phyloP scores from a whole-genome alignment of 495 filamentous ascomycete genomes.

The Hapsidospora chrysogenum region DNA sequence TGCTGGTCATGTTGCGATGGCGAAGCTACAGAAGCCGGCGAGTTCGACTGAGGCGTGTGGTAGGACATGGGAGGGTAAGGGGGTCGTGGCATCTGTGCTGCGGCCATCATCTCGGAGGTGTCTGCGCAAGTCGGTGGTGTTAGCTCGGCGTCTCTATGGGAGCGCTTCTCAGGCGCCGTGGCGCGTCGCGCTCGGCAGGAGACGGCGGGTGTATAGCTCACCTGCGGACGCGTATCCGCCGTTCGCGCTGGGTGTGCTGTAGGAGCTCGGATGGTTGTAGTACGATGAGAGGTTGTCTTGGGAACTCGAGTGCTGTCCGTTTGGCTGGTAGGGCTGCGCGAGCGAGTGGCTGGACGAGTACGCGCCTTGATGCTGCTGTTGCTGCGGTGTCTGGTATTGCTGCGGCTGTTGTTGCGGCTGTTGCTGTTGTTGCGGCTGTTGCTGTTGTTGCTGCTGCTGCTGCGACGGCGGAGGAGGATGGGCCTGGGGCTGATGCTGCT shows the following conservation, averaged over 20 bases:
- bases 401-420: constrained; percentile 39
- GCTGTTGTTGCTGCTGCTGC: constrained; percentile 44
- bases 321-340: constrained; percentile 19
- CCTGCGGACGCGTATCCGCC: constrained; percentile 66
- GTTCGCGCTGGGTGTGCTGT: constrained; percentile 53
- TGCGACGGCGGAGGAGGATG: constrained; percentile 35
- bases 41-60: constrained; percentile 90
- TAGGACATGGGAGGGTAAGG: constrained; percentile 80
- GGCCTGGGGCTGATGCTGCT: constrained; percentile 45
- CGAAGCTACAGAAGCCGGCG: constrained; percentile 88
- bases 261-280: constrained; percentile 56
- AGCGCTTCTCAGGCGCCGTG: constrained; percentile 4
- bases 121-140: constrained; percentile 31
- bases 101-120: constrained; percentile 83
- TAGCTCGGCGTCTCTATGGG: not conserved
- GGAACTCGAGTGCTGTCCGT: constrained; percentile 32
- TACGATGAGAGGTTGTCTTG: constrained; percentile 42
- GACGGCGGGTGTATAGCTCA: constrained; percentile 26
- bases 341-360: constrained; percentile 40
- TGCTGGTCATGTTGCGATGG: constrained; percentile 80
- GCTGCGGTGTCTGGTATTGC: constrained; percentile 21
- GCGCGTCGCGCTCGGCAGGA: not conserved
- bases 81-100: constrained; percentile 69
- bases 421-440: constrained; percentile 33
- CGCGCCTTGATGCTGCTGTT: constrained; percentile 33